Evolutionary conservation across 331 rosid species (phyloP).

Genomic region (Prunus yedoensis): DNA sequence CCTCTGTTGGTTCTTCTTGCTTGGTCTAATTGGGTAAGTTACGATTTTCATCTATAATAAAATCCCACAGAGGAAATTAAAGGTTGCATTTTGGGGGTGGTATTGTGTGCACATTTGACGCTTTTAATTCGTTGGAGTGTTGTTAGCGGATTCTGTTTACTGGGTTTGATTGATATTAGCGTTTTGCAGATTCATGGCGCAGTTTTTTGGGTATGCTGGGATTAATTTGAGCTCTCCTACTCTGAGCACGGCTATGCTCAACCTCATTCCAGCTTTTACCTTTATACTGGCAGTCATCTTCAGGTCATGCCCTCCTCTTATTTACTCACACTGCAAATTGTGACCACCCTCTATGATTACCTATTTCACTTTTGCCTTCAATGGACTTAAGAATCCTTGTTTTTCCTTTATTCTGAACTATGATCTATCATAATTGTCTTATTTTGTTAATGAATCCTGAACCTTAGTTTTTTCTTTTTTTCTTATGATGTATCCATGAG

Average conservation of each 20-base stretch:
- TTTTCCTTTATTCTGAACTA: not conserved
- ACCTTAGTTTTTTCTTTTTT: too few relatives aligned
- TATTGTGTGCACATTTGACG: not conserved
- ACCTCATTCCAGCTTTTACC: constrained; percentile 71
- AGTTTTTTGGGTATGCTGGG: constrained; percentile 67
- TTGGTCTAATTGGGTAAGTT: constrained; percentile 66
- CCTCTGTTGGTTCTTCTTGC: constrained; percentile 55
- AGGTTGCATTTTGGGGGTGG: constrained; percentile 2
- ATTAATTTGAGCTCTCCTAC: constrained; percentile 69
- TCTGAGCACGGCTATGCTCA: constrained; percentile 67
- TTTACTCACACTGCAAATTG: not conserved
- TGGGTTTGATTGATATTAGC: not conserved
- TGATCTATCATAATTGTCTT: not conserved
- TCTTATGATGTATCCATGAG: not conserved
- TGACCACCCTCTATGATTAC: not conserved
- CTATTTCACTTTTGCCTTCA: not conserved
- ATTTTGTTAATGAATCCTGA: not conserved
- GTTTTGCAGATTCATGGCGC: constrained; percentile 52
- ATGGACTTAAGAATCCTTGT: not conserved
- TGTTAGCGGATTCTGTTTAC: constrained; percentile 5
- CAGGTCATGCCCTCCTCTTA: constrained; percentile 38
- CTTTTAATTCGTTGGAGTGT: not conserved
- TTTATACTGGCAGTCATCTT: constrained; percentile 60
- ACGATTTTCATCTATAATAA: not conserved
- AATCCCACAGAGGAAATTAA: not conserved